Percentiles rank a stretch among this genome's conserved stretches.
Conservation (phyloP, 2,329 filamentous ascomycete genomes). For the Stemphylium lycopersici region DNA sequence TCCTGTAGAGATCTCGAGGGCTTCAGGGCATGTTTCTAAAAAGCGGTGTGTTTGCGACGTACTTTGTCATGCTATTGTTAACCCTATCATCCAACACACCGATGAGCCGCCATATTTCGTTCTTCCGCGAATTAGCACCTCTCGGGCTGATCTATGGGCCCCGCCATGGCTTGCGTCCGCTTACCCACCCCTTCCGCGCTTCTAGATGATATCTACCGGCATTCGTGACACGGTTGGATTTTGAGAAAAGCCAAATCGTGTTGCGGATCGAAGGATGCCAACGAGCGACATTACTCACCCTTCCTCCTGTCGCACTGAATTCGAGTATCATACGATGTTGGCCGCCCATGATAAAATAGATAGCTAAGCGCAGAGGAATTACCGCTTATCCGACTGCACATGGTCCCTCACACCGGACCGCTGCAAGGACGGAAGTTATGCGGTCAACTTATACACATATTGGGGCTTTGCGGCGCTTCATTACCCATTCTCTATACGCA, state of each 20-base stretch:
- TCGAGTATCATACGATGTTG: slow-evolving; percentile 3
- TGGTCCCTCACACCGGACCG: slow-evolving; percentile 23
- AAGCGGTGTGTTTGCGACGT: slow-evolving; percentile 23
- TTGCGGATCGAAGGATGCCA: neutral
- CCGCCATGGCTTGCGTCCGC: slow-evolving; percentile 25
- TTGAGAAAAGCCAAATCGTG: slow-evolving; percentile 4
- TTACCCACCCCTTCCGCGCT: slow-evolving; percentile 18
- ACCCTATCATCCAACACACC: slow-evolving; percentile 24
- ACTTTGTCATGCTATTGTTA: slow-evolving; percentile 4
- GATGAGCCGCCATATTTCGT: slow-evolving; percentile 17
- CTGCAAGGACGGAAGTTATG: slow-evolving; percentile 36
- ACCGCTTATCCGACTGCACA: slow-evolving; percentile 25
- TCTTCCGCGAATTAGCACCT: slow-evolving; percentile 22
- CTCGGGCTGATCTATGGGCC: slow-evolving; percentile 17
- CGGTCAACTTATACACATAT: slow-evolving; percentile 18
- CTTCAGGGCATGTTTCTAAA: neutral
- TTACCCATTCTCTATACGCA: slow-evolving; percentile 23
- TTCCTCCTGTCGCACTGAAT: neutral
- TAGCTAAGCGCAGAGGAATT: slow-evolving; percentile 29
- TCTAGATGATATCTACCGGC: slow-evolving; percentile 16
- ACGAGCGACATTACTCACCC: neutral
- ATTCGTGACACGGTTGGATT: slow-evolving; percentile 14
- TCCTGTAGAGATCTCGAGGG: neutral
- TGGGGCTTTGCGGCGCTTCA: slow-evolving; percentile 28
- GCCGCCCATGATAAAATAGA: slow-evolving; percentile 10